Evolutionary conservation across 2,329 filamentous ascomycete species (phyloP).

Genomic region (Xylaria sp.): DNA sequence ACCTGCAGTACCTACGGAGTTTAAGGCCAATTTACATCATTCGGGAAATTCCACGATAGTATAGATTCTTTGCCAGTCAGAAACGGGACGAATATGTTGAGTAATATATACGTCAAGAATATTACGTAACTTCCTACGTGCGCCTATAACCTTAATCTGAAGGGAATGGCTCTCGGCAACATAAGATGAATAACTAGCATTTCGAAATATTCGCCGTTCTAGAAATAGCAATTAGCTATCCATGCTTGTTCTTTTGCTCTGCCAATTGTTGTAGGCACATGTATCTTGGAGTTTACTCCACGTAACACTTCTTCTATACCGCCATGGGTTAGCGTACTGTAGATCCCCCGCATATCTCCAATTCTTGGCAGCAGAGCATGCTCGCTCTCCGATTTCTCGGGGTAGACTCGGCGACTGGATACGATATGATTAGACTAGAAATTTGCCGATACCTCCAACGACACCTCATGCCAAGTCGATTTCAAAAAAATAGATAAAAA

Average conservation of each 20-base stretch:
- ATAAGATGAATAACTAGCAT: not conserved
- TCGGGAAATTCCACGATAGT: no score
- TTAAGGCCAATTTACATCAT: no score
- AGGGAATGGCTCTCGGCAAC: no score
- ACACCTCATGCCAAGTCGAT: not conserved
- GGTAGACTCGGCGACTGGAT: not conserved
- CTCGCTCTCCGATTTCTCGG: conserved; percentile 3
- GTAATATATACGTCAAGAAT: no score
- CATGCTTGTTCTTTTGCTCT: not conserved
- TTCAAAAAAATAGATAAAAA: not conserved
- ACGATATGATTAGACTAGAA: not conserved
- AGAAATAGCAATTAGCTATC: not conserved
- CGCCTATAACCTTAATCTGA: not conserved
- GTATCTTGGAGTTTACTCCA: not conserved
- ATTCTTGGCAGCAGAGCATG: not conserved
- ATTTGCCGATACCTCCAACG: not conserved
- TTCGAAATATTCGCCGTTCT: not conserved
- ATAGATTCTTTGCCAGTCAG: no score
- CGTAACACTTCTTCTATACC: not conserved
- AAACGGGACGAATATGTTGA: no score
- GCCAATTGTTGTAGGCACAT: not conserved
- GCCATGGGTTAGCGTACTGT: not conserved
- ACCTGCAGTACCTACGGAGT: no score
- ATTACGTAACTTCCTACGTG: no score
- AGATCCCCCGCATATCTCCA: conserved; percentile 4